phyloP scores from a whole-genome alignment of 2,329 filamentous ascomycete genomes.

The Fusarium secorum region DNA sequence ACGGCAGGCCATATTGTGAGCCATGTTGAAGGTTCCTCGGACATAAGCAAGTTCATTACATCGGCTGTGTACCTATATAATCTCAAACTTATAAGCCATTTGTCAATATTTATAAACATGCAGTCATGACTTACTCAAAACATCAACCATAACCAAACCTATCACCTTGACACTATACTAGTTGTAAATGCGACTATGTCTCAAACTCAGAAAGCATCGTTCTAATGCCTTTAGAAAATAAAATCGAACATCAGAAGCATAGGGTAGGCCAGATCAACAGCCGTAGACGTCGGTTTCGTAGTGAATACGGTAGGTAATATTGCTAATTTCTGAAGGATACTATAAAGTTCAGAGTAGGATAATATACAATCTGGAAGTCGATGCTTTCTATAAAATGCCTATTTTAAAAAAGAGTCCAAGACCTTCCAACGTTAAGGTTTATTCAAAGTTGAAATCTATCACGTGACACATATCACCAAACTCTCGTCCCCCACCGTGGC shows the following conservation, averaged over 20 bases:
- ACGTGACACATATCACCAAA: slow-evolving; percentile 35
- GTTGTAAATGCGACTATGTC: neutral
- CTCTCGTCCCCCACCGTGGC: slow-evolving; percentile 44
- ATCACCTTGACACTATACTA: neutral
- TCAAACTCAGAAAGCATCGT: neutral
- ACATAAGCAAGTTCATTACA: too few relatives aligned
- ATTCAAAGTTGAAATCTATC: neutral
- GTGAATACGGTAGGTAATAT: neutral
- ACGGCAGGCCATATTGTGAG: neutral
- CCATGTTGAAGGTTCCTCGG: neutral
- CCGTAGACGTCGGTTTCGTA: neutral
- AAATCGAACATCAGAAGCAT: neutral
- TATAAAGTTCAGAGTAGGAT: neutral
- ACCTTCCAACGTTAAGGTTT: neutral
- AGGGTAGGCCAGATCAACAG: neutral
- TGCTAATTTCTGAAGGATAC: neutral
- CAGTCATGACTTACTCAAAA: neutral
- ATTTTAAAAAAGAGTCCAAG: neutral
- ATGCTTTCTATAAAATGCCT: neutral
- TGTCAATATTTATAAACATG: neutral
- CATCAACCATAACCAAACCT: neutral
- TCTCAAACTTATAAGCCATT: neutral
- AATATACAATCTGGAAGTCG: neutral
- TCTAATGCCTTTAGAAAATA: neutral
- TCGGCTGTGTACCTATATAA: neutral